These are phyloP conservation scores for Eucalyptus polyanthemos DNA, from an alignment of 345 rosid species.

Conservation along the genomic window DNA sequence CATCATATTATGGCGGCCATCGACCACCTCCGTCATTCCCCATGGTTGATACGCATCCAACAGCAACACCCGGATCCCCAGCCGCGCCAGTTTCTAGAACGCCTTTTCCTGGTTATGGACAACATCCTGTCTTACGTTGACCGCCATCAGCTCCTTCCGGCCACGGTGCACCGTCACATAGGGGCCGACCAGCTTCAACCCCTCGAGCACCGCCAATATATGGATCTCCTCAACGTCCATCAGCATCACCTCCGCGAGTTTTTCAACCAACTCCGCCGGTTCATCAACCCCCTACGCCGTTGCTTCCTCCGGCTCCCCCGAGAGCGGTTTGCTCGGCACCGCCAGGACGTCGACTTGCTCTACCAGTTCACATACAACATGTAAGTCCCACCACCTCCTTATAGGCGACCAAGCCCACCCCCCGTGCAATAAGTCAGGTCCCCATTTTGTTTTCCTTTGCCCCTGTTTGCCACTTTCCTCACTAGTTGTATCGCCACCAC, in stretches of 20 bases:
- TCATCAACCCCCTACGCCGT: not conserved
- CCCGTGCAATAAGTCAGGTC: constrained; percentile 28
- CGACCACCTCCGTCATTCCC: not conserved
- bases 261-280: not conserved
- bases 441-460: constrained; percentile 86
- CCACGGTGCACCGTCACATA: not conserved
- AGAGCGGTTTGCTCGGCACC: not conserved
- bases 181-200: not conserved
- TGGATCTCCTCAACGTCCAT: not conserved
- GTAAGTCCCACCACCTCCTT: not conserved
- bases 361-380: not conserved
- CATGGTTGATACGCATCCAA: not conserved
- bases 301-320: not conserved
- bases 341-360: not conserved
- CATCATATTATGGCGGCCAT: not conserved
- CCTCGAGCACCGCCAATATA: not conserved
- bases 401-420: not conserved
- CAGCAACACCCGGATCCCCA: not conserved
- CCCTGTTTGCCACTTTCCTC: constrained; percentile 26
- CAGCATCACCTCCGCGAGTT: not conserved
- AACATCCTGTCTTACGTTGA: not conserved
- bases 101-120: not conserved
- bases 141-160: not conserved
- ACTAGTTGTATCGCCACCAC: constrained; percentile 11
- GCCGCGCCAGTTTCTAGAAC: not conserved